Percentiles rank a stretch among this genome's conserved stretches.
Evolutionary conservation across 257 asterid genomes (phyloP).

Genomic region (Solanum virginianum): DNA sequence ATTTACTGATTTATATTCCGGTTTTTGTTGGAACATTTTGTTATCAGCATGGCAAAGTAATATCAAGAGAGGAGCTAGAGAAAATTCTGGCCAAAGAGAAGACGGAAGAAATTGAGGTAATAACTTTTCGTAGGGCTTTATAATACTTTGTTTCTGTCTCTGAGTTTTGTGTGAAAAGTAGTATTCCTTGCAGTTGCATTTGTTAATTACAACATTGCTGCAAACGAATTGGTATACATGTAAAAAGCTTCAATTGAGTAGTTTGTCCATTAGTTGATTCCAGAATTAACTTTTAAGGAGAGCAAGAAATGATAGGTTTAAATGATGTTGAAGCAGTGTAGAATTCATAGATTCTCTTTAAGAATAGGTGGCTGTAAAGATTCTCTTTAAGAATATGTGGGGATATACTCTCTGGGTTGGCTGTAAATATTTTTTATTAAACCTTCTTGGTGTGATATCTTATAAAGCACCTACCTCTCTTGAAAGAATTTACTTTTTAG

Average conservation of each 20-base stretch:
- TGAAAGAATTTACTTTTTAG: neutral
- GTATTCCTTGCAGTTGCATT: neutral
- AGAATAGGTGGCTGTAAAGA: neutral
- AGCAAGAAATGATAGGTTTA: neutral
- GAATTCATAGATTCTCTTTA: neutral
- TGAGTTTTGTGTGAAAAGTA: neutral
- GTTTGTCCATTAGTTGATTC: neutral
- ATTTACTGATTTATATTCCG: neutral
- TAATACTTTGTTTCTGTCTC: neutral
- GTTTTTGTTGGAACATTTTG: neutral
- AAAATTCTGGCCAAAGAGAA: conserved; percentile 53
- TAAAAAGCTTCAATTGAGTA: neutral
- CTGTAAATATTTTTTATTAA: neutral
- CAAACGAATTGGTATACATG: neutral
- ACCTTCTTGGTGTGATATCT: neutral
- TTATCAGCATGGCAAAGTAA: conserved; percentile 66
- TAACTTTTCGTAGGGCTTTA: neutral
- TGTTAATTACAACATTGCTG: neutral
- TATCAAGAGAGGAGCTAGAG: conserved; percentile 71
- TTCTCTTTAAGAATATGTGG: neutral
- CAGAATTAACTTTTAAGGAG: neutral
- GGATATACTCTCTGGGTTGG: neutral
- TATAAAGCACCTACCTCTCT: neutral
- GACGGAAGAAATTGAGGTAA: conserved; percentile 73
- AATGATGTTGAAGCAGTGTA: neutral